Conservation (phyloP, 1,139 yeast species). For the Yamadazyma sp. region DNA sequence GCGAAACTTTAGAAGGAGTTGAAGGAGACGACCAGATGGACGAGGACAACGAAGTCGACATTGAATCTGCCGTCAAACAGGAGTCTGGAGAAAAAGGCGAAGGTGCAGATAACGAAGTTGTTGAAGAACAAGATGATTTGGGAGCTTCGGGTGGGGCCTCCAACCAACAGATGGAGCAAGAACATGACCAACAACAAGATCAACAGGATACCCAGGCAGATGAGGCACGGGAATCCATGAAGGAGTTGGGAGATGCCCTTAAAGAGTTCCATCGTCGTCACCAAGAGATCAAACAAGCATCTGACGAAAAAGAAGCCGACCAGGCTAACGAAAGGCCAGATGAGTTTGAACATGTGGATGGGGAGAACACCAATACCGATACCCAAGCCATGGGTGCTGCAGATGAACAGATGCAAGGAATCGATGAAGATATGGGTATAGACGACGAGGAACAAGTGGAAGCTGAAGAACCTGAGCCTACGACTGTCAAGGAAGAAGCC, state of each 20-base stretch:
- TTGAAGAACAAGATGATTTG: conserved; percentile 66
- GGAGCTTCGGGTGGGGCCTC: conserved; percentile 71
- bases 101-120: conserved; percentile 71
- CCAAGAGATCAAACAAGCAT: conserved; percentile 75
- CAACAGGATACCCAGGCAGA: conserved; percentile 63
- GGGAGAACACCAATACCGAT: conserved; percentile 69
- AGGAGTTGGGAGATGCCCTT: conserved; percentile 85
- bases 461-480: conserved; percentile 24
- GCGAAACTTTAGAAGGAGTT: conserved; percentile 36
- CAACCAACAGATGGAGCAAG: conserved; percentile 32
- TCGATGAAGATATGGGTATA: conserved; percentile 84
- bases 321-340: conserved; percentile 71
- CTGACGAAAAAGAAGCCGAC: conserved; percentile 37
- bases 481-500: conserved; percentile 18
- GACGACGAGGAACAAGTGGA: conserved; percentile 49
- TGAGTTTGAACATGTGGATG: conserved; percentile 90
- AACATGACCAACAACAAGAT: conserved; percentile 26
- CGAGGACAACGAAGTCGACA: conserved; percentile 53
- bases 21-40: conserved; percentile 55
- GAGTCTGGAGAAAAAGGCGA: conserved; percentile 70
- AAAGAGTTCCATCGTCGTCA: conserved; percentile 91
- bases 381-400: conserved; percentile 96
- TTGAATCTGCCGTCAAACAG: conserved; percentile 70
- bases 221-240: conserved; percentile 76
- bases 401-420: conserved; percentile 71